Base-by-base conservation (phyloP, 495 filamentous ascomycete genomes). In the Beverwykella pulmonaria region DNA sequence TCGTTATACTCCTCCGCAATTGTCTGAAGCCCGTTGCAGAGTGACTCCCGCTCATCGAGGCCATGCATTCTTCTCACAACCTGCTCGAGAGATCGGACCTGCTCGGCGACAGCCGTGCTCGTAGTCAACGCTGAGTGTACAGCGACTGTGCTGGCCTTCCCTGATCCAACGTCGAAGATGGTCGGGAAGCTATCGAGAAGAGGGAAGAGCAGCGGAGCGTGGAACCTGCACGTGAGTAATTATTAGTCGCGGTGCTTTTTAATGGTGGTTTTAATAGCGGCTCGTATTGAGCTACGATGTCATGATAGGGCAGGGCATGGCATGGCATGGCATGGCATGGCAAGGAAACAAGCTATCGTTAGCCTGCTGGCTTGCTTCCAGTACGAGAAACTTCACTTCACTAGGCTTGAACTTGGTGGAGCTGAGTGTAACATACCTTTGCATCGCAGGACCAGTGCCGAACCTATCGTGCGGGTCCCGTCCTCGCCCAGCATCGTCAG, bases 1-100 rank as follows among this genome's bases (percentile, higher is more conserved):
- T 93, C 90, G 71, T 91, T 87, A 73, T 96, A 98, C 63, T 87
- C 88, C 72, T 96, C 93, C 12, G 88, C 86, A 61, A 97, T 88
- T 70, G 90, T 90, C 48, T 87, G 87, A 27, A 98, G 80, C n/a
- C 91, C 88, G 70, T 96, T 93, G 6, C 86, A 83, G 34, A 98
- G 81, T 14, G 80, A 81, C 77, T 98, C 94, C 12, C 89, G 83
- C 68, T 97, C 93, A 62, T 92, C 90, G 8, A 96, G 71, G 2
- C 82, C 81, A 27, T 92, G 81, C 53, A 83, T 73, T 48, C 83
- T 71, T 25, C 82, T 75, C 3, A 90, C 87, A 6, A 84, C 80
- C 20, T 77, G 75, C 66, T 89, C 85, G 25, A 97, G 73, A 0
- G 69, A 73, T 73, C 89, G 90, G n/a, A 97, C 78, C 36, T 83